These are phyloP conservation scores for Ilyonectria robusta DNA, from an alignment of 2,329 filamentous ascomycete genomes.

Conservation along the genomic window DNA sequence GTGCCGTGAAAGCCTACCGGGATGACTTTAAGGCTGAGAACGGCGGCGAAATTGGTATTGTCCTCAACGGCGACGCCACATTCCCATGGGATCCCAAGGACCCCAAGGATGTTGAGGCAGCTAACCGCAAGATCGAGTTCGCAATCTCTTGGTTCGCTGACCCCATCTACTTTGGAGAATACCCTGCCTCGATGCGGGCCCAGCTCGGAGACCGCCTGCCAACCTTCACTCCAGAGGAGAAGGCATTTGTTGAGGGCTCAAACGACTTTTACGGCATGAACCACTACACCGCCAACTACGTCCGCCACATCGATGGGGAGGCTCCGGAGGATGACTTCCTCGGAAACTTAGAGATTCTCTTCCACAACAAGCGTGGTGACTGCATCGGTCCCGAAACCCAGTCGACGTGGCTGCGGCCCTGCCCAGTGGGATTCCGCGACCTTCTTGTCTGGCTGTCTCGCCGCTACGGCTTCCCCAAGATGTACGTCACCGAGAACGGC, in stretches of 20 bases:
- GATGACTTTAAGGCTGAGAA: conserved; percentile 83
- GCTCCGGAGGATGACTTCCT: conserved; percentile 77
- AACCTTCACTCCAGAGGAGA: conserved; percentile 79
- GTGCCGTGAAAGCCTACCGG: conserved; percentile 85
- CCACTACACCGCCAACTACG: conserved; percentile 91
- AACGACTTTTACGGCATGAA: conserved; percentile 98
- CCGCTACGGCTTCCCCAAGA: conserved; percentile 81
- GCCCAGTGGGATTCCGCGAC: conserved; percentile 82
- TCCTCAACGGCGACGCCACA: conserved; percentile 86
- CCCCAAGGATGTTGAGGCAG: conserved; percentile 81
- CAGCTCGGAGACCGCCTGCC: conserved; percentile 86
- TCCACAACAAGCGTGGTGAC: conserved; percentile 79
- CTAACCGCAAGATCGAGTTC: conserved; percentile 87
- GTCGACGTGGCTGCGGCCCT: conserved; percentile 84
- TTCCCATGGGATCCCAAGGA: conserved; percentile 88
- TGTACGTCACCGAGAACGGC: conserved; percentile 92
- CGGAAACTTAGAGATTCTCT: conserved; percentile 82
- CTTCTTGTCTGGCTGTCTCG: conserved; percentile 83
- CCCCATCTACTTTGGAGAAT: conserved; percentile 87
- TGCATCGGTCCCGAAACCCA: conserved; percentile 87
- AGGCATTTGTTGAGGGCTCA: conserved; percentile 82
- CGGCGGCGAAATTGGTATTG: conserved; percentile 87
- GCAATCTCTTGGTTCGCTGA: conserved; percentile 91
- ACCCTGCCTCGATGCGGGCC: conserved; percentile 85
- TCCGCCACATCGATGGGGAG: conserved; percentile 77